Base-by-base conservation (phyloP, 1,284 basidiomycete genomes). In the Sparassis latifolia region DNA sequence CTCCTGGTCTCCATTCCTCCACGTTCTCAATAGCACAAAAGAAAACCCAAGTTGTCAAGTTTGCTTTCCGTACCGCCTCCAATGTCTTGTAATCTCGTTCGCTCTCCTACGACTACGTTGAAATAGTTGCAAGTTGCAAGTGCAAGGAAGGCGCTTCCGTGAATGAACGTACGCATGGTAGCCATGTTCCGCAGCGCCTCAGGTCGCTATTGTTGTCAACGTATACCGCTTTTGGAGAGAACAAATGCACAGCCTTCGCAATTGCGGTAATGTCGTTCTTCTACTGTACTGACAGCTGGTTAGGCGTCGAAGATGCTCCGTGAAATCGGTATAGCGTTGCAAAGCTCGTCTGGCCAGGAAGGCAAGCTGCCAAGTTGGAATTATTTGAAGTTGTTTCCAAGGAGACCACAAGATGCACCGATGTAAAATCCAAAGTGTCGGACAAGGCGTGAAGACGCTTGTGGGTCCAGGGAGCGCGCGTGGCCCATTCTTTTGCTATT, bases 21-120 rank as follows among this genome's bases (percentile, higher is more conserved):
- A 5, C 40, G 44, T 50, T 52, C 58, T 58, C 63, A 66, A 66
- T 66, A 67, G 65, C 66, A 70, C 67, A 70, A 53, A 66, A 69
- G 68, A 69, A 49, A 66, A 63, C 44, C 63, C 69, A 74, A 73
- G 65, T 68, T 72, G 58, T 69, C 72, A 73, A 74, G 71, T 75
- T 69, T 67, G 58, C 58, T 72, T 66, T 58, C 20, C 55, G 52
- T 62, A 58, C 52, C 58, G 55, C 53, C 58, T 52, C 50, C 52
- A 58, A 55, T 60, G 46, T 60, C 45, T 41, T 60, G 57, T 62
- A 60, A 42, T 51, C 38, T 42, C 50, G 51, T 44, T 45, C 35
- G 33, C 44, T 48, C 49, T 57, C 53, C 55, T 56, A 56, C 51
- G 51, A 55, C 55, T 57, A 60, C 55, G 51, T 59, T 55, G 58